phyloP scores from a whole-genome alignment of 768 basidiomycete species.

The Tricholomella constricta region DNA sequence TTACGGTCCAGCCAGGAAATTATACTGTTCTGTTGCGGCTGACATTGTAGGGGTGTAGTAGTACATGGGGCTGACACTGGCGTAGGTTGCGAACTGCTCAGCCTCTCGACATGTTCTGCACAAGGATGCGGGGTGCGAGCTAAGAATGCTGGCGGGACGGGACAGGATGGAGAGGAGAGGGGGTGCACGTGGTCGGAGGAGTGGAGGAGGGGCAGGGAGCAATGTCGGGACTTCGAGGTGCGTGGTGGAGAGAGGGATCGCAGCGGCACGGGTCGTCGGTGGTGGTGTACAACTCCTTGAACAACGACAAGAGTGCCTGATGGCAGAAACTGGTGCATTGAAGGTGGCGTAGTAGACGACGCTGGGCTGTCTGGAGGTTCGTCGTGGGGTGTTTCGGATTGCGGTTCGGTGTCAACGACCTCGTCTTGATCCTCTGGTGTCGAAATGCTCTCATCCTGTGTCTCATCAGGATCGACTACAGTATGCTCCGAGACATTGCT shows the following conservation, averaged over 20 bases:
- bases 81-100: too few relatives aligned
- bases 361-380: constrained; percentile 8
- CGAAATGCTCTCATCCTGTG: background rate
- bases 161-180: background rate
- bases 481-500: background rate
- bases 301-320: constrained; percentile 82
- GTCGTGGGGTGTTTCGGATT: background rate
- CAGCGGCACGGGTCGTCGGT: constrained; percentile 56
- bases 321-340: constrained; percentile 55
- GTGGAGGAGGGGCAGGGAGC: background rate
- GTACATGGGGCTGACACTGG: too few relatives aligned
- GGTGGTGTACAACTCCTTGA: constrained; percentile 80
- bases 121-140: background rate
- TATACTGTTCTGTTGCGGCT: too few relatives aligned
- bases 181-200: background rate
- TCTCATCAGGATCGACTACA: background rate
- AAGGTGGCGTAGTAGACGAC: constrained; percentile 8
- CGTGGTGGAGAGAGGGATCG: constrained; percentile 13
- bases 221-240: background rate
- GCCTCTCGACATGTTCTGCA: too few relatives aligned
- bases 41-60: too few relatives aligned
- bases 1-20: too few relatives aligned
- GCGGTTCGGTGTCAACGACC: constrained; percentile 2
- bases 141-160: background rate
- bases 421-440: background rate